Percentiles rank a stretch among this genome's conserved stretches.
These are phyloP conservation scores for Halenospora varia DNA, from an alignment of 495 filamentous ascomycete genomes.

Conservation along the genomic window DNA sequence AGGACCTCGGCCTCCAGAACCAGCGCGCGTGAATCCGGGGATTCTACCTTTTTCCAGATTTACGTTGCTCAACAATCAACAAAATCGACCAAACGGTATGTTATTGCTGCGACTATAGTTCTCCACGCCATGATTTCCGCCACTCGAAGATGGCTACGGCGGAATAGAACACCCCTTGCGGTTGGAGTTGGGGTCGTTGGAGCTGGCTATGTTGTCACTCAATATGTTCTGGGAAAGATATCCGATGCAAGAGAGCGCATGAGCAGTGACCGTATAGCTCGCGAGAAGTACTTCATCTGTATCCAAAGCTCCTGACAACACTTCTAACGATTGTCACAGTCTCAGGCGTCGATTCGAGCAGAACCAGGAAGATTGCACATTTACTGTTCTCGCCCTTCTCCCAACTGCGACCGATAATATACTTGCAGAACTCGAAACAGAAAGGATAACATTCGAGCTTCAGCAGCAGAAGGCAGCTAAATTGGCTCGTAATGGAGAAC, in stretches of 20 bases:
- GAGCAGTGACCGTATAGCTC: slow-evolving; percentile 90
- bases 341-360: slow-evolving; percentile 94
- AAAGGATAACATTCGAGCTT: slow-evolving; percentile 82
- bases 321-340: slow-evolving; percentile 39
- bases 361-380: slow-evolving; percentile 97
- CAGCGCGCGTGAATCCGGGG: neutral
- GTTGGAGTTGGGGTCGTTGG: slow-evolving; percentile 83
- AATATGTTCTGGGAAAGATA: slow-evolving; percentile 88
- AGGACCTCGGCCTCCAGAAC: slow-evolving; percentile 1
- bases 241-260: slow-evolving; percentile 90
- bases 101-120: neutral
- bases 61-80: neutral
- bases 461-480: slow-evolving; percentile 88
- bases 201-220: slow-evolving; percentile 85
- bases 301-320: neutral
- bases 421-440: slow-evolving; percentile 80
- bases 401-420: slow-evolving; percentile 89
- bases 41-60: neutral
- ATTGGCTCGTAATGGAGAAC: slow-evolving; percentile 55
- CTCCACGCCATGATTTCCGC: slow-evolving; percentile 65
- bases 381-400: slow-evolving; percentile 92
- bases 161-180: slow-evolving; percentile 85
- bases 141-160: slow-evolving; percentile 81
- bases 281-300: slow-evolving; percentile 73
- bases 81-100: slow-evolving; percentile 16